phyloP scores from a whole-genome alignment of 1,284 basidiomycete genomes.

The Cutaneotrichosporon sp. region DNA sequence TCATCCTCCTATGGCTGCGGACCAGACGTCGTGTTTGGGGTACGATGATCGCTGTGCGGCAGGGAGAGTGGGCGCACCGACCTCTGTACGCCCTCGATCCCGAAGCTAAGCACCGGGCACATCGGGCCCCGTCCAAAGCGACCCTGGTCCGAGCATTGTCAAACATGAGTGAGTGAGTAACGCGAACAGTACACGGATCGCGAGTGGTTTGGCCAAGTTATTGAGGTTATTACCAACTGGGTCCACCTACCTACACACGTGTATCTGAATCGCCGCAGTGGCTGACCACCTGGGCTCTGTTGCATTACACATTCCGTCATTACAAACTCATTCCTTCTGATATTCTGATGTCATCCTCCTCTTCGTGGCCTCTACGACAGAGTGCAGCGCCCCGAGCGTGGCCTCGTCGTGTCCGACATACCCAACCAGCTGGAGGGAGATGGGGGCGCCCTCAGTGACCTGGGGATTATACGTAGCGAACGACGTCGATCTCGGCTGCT shows the following conservation, averaged over 20 bases:
- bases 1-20: background rate
- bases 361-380: too few species aligned
- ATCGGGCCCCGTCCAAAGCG: background rate
- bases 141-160: background rate
- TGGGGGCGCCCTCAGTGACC: too few species aligned
- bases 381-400: background rate
- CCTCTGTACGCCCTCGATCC: background rate
- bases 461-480: too few species aligned
- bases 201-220: background rate
- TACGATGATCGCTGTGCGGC: background rate
- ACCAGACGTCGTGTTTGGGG: background rate
- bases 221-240: background rate
- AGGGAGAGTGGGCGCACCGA: background rate
- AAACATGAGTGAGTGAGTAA: conserved; percentile 1
- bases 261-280: too few species aligned
- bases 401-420: conserved; percentile 21
- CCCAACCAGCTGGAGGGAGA: conserved; percentile 16
- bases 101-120: background rate
- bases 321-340: background rate
- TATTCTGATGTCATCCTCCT: background rate
- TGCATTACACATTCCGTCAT: background rate
- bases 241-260: too few species aligned
- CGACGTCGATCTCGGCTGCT: too few species aligned
- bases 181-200: background rate
- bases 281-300: too few species aligned